Evolutionary conservation across 1,284 basidiomycete genomes (phyloP), one percentile per base, ranked within the genome.

Genomic region (Boletus sp.): DNA sequence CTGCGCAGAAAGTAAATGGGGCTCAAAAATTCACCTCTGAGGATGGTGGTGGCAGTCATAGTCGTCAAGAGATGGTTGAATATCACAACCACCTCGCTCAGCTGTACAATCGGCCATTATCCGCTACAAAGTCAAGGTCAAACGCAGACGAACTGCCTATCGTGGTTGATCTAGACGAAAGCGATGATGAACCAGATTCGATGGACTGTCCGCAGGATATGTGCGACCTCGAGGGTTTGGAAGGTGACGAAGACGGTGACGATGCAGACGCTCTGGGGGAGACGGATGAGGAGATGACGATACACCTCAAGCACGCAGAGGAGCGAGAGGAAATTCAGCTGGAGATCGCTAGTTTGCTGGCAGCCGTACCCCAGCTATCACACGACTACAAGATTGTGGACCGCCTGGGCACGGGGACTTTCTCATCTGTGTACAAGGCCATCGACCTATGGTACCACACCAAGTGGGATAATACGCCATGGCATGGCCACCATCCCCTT

Each of bases 401-500:
- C 70, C 80, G 94, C 6, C 78, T 99, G 0, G 95, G 95, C 13
- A 97, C 95, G 53, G 93, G 95, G 20, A 99, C 95, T 2, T 99
- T 99, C 70, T 98, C 95, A 0, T 94, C 94, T 8, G 95, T 99
- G 9, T 99, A 98, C 77, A 97, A 99, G 62, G 95, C 94, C 0
- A 71, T 94, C 56, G 95, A 99, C 68, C 62, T 88, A 30, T 72
- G 80, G 49, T 82, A 88, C 62, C 80, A 89, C 59, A 67, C 75
- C 35, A 84, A 82, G 49, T 94, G 86, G 79, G 77, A 93, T 69
- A 97, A 98, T 66, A 60, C 70, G 8, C 74, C 80, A 16, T 97
- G 95, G 94, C 77, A 81, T 34, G 82, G 83, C 3, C 64, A 71
- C 37, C 84, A 86, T 57, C 78, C 74, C n/a, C 69, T 72, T 3